Evolutionary conservation across 176 grass and related monocot genomes (phyloP).

Genomic region (Hsuehochloa calcarea): DNA sequence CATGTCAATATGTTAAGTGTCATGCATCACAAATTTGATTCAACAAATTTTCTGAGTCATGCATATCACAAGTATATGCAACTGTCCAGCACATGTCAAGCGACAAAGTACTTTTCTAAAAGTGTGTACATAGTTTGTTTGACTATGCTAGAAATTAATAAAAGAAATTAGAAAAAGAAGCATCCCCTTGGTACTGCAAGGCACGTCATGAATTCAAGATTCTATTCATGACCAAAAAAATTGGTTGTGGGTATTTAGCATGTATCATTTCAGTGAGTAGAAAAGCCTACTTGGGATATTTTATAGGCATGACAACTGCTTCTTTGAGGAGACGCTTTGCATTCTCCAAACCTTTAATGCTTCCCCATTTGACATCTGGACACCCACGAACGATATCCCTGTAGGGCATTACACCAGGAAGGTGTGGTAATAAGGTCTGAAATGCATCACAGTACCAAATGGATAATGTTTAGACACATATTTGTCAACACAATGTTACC

Average conservation of each 20-base stretch:
- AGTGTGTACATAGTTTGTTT: neutral
- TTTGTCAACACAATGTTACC: slow-evolving; percentile 40
- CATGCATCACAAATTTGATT: neutral
- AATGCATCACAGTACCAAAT: slow-evolving; percentile 11
- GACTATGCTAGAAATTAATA: neutral
- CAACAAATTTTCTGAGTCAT: neutral
- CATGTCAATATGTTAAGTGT: neutral
- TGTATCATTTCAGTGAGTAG: slow-evolving; percentile 26
- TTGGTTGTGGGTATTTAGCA: neutral
- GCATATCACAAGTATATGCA: neutral
- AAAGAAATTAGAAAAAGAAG: neutral
- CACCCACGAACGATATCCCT: slow-evolving; percentile 91
- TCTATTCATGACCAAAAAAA: neutral
- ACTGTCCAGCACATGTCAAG: neutral
- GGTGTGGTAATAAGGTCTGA: neutral
- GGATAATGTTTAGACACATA: neutral
- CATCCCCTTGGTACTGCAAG: neutral
- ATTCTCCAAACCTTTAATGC: slow-evolving; percentile 92
- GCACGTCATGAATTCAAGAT: neutral
- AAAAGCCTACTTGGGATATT: slow-evolving; percentile 87
- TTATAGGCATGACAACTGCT: slow-evolving; percentile 97
- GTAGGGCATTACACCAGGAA: slow-evolving; percentile 23
- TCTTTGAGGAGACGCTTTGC: slow-evolving; percentile 90
- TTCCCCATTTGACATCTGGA: slow-evolving; percentile 98
- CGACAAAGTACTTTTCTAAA: neutral